Percentiles rank a stretch among this genome's conserved stretches.
Evolutionary conservation across 2,329 filamentous ascomycete species (phyloP).

Genomic region (Cladosporium sp.): DNA sequence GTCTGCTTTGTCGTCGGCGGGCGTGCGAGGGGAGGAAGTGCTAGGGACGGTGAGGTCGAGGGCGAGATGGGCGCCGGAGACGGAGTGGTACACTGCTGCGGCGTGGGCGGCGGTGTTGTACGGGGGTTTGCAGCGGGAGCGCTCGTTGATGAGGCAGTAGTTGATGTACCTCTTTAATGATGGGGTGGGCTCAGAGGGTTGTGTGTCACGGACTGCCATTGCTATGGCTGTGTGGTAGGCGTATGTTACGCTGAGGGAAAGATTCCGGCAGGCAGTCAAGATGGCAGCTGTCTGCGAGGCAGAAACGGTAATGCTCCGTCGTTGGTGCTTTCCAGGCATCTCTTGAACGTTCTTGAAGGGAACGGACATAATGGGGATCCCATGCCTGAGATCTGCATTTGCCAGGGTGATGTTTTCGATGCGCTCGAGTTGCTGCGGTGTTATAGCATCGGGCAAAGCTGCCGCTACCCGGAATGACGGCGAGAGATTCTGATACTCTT

Average conservation of each 20-base stretch:
- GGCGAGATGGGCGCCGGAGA: constrained; percentile 9
- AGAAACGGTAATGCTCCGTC: neutral
- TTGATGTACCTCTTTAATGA: constrained; percentile 15
- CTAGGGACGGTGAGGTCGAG: constrained; percentile 9
- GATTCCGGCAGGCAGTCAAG: constrained; percentile 1
- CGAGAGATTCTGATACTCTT: constrained; percentile 7
- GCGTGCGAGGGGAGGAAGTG: neutral
- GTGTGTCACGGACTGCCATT: constrained; percentile 12
- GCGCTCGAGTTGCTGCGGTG: neutral
- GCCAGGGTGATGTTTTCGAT: constrained; percentile 9
- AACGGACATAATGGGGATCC: neutral
- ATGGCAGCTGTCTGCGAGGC: constrained; percentile 5
- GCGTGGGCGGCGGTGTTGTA: constrained; percentile 17
- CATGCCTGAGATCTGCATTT: constrained; percentile 3
- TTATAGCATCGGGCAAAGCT: constrained; percentile 1
- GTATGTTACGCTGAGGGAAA: constrained; percentile 17
- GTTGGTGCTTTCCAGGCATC: constrained; percentile 15
- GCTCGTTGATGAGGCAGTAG: constrained; percentile 19
- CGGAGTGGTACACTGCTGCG: constrained; percentile 20
- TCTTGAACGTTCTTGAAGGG: neutral
- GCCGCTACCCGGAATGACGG: constrained; percentile 15
- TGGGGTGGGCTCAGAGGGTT: neutral
- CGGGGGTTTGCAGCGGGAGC: constrained; percentile 8
- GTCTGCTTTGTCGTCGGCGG: constrained; percentile 2
- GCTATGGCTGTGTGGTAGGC: constrained; percentile 20